These are phyloP conservation scores for Penicillium diatomitis DNA, from an alignment of 495 filamentous ascomycete genomes.

Conservation along the genomic window DNA sequence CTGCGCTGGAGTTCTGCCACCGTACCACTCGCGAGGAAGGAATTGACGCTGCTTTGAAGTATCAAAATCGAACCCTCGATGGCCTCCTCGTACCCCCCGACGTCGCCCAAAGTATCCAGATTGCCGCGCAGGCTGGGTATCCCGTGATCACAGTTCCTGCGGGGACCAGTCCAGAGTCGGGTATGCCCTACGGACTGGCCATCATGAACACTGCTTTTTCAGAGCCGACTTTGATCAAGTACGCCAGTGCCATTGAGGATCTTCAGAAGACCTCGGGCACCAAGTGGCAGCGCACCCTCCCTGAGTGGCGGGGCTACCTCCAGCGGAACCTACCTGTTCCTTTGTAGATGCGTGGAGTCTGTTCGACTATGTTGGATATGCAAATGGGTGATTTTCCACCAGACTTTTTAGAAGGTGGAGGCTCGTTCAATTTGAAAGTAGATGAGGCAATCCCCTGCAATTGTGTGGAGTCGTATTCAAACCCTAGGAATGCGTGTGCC, in stretches of 20 bases:
- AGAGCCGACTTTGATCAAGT: constrained; percentile 53
- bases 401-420: too few species aligned
- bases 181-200: constrained; percentile 63
- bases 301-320: constrained; percentile 45
- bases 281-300: constrained; percentile 34
- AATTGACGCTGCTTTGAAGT: constrained; percentile 55
- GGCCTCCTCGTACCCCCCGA: constrained; percentile 60
- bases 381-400: too few species aligned
- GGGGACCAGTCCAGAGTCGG: constrained; percentile 40
- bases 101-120: constrained; percentile 51
- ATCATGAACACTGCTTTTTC: constrained; percentile 58
- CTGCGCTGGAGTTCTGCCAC: constrained; percentile 54
- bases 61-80: constrained; percentile 40
- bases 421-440: too few species aligned
- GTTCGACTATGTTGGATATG: too few species aligned
- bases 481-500: too few species aligned
- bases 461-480: too few species aligned
- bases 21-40: constrained; percentile 50
- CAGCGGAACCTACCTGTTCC: constrained; percentile 41
- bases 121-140: constrained; percentile 54
- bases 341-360: constrained; percentile 9
- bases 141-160: constrained; percentile 62
- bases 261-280: constrained; percentile 33
- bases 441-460: too few species aligned
- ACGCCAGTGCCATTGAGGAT: constrained; percentile 62